Percentiles rank a stretch among this genome's conserved stretches.
phyloP scores from a whole-genome alignment of 1,284 basidiomycete species.

The Pseudozyma sp. region DNA sequence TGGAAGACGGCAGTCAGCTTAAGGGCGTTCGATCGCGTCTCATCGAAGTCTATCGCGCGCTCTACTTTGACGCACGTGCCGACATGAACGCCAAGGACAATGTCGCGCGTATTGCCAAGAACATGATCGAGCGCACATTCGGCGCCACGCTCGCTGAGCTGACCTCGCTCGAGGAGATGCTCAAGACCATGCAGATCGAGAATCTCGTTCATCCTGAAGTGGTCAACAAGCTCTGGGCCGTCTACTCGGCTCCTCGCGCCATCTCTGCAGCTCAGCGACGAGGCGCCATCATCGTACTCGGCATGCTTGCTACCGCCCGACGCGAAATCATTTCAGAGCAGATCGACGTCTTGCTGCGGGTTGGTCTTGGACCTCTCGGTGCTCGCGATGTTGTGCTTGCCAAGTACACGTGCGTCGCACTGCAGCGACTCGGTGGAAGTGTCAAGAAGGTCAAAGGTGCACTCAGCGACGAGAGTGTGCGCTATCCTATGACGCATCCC shows the following conservation, averaged over 20 bases:
- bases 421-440: conserved; percentile 91
- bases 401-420: conserved; percentile 90
- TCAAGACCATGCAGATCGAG: conserved; percentile 89
- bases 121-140: conserved; percentile 78
- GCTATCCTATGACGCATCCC: conserved; percentile 86
- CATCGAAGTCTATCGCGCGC: conserved; percentile 86
- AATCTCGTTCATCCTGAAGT: conserved; percentile 86
- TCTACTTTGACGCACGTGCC: conserved; percentile 80
- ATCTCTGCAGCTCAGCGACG: conserved; percentile 83
- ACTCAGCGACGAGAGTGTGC: conserved; percentile 84
- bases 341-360: conserved; percentile 84
- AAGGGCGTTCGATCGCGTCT: conserved; percentile 89
- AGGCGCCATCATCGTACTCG: conserved; percentile 92
- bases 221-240: conserved; percentile 91
- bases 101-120: conserved; percentile 93
- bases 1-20: conserved; percentile 82
- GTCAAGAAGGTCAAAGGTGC: conserved; percentile 92
- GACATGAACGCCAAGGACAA: conserved; percentile 82
- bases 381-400: conserved; percentile 83
- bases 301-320: conserved; percentile 91
- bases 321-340: conserved; percentile 86
- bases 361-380: conserved; percentile 88
- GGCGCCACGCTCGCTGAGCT: conserved; percentile 89
- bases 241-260: conserved; percentile 74
- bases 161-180: conserved; percentile 94